Evolutionary conservation across 1,284 basidiomycete genomes (phyloP).

Genomic region (Trichosporon asahii): DNA sequence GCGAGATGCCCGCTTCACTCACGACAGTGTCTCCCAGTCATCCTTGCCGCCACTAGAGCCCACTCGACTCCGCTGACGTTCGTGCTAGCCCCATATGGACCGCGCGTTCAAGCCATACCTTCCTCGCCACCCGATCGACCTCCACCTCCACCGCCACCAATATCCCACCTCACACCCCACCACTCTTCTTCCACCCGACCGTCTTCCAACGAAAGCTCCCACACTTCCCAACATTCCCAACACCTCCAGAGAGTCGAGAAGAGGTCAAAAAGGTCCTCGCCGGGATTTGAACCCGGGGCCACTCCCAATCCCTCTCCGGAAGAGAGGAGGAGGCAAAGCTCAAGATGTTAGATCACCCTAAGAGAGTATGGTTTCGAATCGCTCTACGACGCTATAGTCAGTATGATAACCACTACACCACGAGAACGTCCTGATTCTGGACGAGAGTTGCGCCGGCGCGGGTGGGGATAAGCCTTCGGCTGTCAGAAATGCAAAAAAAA

Average conservation of each 20-base stretch:
- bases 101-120: too few relatives aligned
- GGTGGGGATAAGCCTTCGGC: background rate
- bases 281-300: background rate
- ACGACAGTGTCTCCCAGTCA: too few relatives aligned
- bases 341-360: slow-evolving; percentile 3
- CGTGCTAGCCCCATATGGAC: too few relatives aligned
- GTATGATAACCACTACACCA: slow-evolving; percentile 5
- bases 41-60: too few relatives aligned
- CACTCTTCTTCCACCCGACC: background rate
- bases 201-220: background rate
- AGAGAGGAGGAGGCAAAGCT: background rate
- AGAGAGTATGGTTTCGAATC: too few relatives aligned
- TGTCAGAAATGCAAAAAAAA: background rate
- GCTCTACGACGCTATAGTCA: too few relatives aligned
- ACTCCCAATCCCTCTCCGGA: background rate
- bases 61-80: too few relatives aligned
- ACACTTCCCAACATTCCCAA: background rate
- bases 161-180: too few relatives aligned
- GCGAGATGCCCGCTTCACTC: too few relatives aligned
- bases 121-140: too few relatives aligned
- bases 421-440: background rate
- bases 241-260: background rate
- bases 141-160: too few relatives aligned
- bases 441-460: background rate
- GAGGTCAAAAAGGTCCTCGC: background rate